Evolutionary conservation across 176 grass and related monocot genomes (phyloP).

Genomic region (Phyllostachys edulis): DNA sequence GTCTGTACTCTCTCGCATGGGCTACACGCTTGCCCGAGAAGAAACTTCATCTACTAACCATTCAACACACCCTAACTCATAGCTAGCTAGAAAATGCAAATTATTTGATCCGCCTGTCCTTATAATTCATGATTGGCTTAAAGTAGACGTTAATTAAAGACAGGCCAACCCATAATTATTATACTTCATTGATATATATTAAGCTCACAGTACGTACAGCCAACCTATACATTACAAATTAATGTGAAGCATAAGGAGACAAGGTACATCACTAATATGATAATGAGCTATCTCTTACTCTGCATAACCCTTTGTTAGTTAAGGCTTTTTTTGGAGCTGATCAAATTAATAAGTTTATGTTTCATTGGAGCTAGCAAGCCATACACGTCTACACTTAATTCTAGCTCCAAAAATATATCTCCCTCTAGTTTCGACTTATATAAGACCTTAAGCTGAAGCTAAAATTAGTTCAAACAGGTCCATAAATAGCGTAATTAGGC

Average conservation of each 20-base stretch:
- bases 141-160: slow-evolving; percentile 36
- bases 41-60: slow-evolving; percentile 53
- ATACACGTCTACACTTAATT: not conserved
- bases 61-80: slow-evolving; percentile 25
- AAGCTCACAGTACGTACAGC: not conserved
- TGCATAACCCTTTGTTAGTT: not conserved
- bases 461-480: not conserved
- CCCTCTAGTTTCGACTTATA: too few species aligned
- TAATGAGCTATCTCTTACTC: not conserved
- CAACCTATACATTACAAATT: not conserved
- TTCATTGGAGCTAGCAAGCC: not conserved
- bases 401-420: not conserved
- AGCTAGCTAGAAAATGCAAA: slow-evolving; percentile 33
- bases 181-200: slow-evolving; percentile 27
- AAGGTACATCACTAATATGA: not conserved
- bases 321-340: not conserved
- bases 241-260: not conserved
- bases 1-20: slow-evolving; percentile 21
- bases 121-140: slow-evolving; percentile 36
- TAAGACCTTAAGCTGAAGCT: not conserved
- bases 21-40: slow-evolving; percentile 36
- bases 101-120: slow-evolving; percentile 17
- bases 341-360: not conserved
- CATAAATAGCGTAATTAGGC: not conserved
- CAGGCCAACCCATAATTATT: not conserved